Conservation (phyloP, 768 basidiomycete species). For the Dioszegia crocea region DNA sequence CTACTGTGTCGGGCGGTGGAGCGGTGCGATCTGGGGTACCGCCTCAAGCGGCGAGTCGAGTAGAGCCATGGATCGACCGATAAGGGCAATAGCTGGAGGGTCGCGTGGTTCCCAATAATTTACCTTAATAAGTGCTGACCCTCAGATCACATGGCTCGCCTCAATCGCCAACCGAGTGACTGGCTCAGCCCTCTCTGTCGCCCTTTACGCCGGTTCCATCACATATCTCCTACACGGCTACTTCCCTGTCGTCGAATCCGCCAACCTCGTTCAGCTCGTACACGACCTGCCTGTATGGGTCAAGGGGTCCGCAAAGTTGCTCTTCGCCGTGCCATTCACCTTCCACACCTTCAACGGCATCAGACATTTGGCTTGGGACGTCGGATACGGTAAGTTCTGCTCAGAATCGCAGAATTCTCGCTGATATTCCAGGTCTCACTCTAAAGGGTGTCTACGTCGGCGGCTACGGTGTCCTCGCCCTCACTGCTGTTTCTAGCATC, state of each 20-base stretch:
- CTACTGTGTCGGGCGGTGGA: too few species aligned
- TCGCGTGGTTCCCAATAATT: too few species aligned
- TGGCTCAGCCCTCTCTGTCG: constrained; percentile 70
- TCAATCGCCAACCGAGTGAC: constrained; percentile 86
- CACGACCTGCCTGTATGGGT: constrained; percentile 67
- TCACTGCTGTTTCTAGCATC: constrained; percentile 69
- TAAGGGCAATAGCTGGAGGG: too few species aligned
- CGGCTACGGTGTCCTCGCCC: constrained; percentile 79
- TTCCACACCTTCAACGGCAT: constrained; percentile 89
- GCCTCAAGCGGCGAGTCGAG: too few species aligned
- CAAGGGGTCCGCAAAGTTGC: constrained; percentile 69
- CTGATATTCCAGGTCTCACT: constrained; percentile 59
- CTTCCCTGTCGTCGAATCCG: constrained; percentile 63
- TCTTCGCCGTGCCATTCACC: constrained; percentile 80
- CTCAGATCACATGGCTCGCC: constrained; percentile 81
- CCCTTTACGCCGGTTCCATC: constrained; percentile 77
- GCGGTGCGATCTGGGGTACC: too few species aligned
- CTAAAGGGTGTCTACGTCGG: constrained; percentile 74
- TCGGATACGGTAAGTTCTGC: constrained; percentile 69
- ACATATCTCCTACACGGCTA: constrained; percentile 78
- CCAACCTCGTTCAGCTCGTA: constrained; percentile 68
- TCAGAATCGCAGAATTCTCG: background rate
- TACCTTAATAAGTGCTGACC: too few species aligned
- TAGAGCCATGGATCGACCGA: too few species aligned
- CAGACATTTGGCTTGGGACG: constrained; percentile 86